Percentiles rank a stretch among this genome's conserved stretches.
Evolutionary conservation across 768 basidiomycete genomes (phyloP).

Genomic region (Russula lepida): DNA sequence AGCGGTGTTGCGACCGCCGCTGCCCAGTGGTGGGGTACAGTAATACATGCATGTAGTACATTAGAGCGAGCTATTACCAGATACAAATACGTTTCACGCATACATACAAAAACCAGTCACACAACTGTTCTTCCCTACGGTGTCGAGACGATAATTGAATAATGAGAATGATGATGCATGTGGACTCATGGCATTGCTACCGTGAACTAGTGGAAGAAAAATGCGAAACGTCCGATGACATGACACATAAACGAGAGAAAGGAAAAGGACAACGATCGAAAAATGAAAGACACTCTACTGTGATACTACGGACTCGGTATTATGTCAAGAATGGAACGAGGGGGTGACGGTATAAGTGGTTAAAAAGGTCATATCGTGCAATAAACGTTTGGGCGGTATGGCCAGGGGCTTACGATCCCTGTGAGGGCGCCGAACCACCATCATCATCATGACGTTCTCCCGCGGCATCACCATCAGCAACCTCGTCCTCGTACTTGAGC

Average conservation of each 20-base stretch:
- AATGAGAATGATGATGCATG: neutral
- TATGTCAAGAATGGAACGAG: neutral
- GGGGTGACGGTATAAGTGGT: neutral
- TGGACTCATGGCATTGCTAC: neutral
- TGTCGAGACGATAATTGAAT: too few species aligned
- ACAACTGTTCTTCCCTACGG: too few species aligned
- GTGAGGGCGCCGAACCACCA: neutral
- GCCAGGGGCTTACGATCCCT: neutral
- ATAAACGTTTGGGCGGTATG: neutral
- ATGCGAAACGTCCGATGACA: neutral
- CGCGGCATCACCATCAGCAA: neutral
- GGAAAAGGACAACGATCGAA: neutral
- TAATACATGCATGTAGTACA: neutral
- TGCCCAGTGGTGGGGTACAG: neutral
- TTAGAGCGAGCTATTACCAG: neutral
- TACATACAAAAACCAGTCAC: too few species aligned
- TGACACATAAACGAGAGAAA: neutral
- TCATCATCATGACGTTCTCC: neutral
- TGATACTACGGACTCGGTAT: neutral
- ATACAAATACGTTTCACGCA: neutral
- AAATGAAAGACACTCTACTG: neutral
- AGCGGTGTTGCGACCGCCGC: neutral
- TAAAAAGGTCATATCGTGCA: neutral
- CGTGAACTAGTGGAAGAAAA: neutral
- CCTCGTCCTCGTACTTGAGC: constrained; percentile 29